These are phyloP conservation scores for Polyporus tsugae DNA, from an alignment of 1,284 basidiomycete genomes.

Conservation along the genomic window DNA sequence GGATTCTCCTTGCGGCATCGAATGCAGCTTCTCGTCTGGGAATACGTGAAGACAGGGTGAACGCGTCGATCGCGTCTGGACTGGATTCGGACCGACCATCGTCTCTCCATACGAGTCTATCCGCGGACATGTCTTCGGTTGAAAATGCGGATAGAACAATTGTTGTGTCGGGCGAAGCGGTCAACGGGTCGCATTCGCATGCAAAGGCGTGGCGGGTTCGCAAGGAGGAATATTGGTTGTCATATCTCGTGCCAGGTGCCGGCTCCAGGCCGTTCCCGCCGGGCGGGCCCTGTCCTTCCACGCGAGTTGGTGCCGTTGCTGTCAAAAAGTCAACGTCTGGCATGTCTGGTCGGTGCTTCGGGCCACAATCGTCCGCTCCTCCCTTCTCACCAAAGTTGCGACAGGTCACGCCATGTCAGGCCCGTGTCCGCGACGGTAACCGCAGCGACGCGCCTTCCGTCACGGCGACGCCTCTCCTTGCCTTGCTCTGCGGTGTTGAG, in stretches of 20 bases:
- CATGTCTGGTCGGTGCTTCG: slow-evolving; percentile 31
- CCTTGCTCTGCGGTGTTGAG: not conserved
- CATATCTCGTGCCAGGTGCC: not conserved
- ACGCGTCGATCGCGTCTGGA: slow-evolving; percentile 15
- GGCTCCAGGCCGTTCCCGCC: slow-evolving; percentile 22
- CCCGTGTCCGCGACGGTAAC: not conserved
- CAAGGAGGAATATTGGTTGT: slow-evolving; percentile 12
- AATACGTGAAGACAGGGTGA: slow-evolving; percentile 9
- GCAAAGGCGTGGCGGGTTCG: not conserved
- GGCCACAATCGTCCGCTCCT: slow-evolving; percentile 21
- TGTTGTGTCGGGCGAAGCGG: not conserved
- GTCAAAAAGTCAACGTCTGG: slow-evolving; percentile 25
- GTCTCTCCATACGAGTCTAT: slow-evolving; percentile 1
- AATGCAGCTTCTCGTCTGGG: slow-evolving; percentile 8
- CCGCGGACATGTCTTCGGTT: not conserved
- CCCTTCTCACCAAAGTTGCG: slow-evolving; percentile 27
- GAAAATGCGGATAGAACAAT: not conserved
- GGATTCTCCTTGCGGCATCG: slow-evolving; percentile 14
- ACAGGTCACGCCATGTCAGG: slow-evolving; percentile 26
- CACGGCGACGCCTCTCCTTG: not conserved
- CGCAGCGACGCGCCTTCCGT: not conserved
- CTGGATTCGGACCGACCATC: slow-evolving; percentile 2
- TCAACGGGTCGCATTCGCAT: not conserved
- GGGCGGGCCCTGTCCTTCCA: slow-evolving; percentile 24
- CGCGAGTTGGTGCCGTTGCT: slow-evolving; percentile 29